Base-by-base conservation (phyloP, 1,284 basidiomycete species). In the Abortiporus biennis region DNA sequence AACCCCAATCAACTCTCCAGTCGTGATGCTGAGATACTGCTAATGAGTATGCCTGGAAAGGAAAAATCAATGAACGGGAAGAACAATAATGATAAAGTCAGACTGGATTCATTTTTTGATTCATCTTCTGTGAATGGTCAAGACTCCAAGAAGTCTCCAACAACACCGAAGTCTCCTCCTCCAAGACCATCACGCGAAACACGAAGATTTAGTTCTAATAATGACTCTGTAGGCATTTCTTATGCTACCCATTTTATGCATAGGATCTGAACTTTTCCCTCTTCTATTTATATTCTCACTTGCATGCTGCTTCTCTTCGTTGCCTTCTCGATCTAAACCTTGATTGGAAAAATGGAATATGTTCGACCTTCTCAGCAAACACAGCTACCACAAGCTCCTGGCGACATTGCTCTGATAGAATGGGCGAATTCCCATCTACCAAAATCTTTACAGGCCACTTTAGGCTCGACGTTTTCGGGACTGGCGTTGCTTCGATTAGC, bases 1-100 rank as follows among this genome's bases (percentile, higher is more conserved):
- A 92, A 98, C 59, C 87, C 91, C 6, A 87, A 92, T 60, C 85
- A 93, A 57, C 73, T 99, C 11, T 93, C 92, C 0, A 85, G 78
- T 32, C 79, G 90, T 4, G 91, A 94, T 58, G 89, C 90, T 2
- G 78, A 80, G 17, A 74, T 94, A 6, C 66, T 93, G 32, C 68
- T 93, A 38, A 87, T 92, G 80, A 80, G 85, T 53, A 77, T 58
- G 37, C 65, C 69, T 40, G 57, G 61, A 51, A 65, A 62, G 45
- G 61, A 55, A 47, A 50, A 58, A 41, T 25, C 37, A 29, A 38
- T 21, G 29, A 62, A 57, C 3, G 27, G 27, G 8, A 69, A 68
- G 29, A 64, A 45, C 5, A 51, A 54, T 31, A 56, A 55, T 17
- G 76, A 77, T 23, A 68, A 72, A 12, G 44, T 63, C 6, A 63